phyloP scores from a whole-genome alignment of 1,284 basidiomycete species.

The Uromyces viciae-fabae region DNA sequence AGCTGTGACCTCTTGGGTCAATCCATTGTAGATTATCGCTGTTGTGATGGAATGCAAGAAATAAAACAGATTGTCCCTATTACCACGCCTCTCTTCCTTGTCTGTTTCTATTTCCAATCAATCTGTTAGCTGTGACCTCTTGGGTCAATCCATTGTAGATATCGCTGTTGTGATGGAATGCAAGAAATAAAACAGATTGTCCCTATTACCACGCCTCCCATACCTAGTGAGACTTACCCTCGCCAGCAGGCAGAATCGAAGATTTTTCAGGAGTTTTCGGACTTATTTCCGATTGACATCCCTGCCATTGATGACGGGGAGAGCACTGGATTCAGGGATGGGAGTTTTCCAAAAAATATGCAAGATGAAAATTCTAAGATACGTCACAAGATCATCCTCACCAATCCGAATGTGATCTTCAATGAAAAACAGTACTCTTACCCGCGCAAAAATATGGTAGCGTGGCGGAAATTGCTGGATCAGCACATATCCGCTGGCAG shows the following conservation, averaged over 20 bases:
- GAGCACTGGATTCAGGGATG: neutral
- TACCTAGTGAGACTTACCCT: neutral
- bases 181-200: too few relatives aligned
- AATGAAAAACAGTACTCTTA: conserved; percentile 1
- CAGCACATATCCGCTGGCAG: neutral
- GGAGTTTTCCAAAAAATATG: neutral
- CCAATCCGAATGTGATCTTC: neutral
- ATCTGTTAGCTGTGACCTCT: too few relatives aligned
- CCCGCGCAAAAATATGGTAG: neutral
- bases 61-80: too few relatives aligned
- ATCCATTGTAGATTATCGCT: neutral
- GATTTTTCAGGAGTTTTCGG: neutral
- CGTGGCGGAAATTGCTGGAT: neutral
- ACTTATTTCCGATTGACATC: neutral
- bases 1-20: neutral
- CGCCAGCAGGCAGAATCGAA: neutral
- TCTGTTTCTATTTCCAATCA: too few relatives aligned
- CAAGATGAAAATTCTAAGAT: neutral
- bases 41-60: too few relatives aligned
- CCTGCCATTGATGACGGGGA: conserved; percentile 1
- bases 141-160: too few relatives aligned
- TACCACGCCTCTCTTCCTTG: too few relatives aligned
- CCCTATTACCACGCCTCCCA: neutral
- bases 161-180: too few relatives aligned
- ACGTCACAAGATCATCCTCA: conserved; percentile 5